Percentiles rank a stretch among this genome's conserved stretches.
These are phyloP conservation scores for Aspergillus fumigatus DNA, from an alignment of 2,329 filamentous ascomycete genomes.

Conservation along the genomic window DNA sequence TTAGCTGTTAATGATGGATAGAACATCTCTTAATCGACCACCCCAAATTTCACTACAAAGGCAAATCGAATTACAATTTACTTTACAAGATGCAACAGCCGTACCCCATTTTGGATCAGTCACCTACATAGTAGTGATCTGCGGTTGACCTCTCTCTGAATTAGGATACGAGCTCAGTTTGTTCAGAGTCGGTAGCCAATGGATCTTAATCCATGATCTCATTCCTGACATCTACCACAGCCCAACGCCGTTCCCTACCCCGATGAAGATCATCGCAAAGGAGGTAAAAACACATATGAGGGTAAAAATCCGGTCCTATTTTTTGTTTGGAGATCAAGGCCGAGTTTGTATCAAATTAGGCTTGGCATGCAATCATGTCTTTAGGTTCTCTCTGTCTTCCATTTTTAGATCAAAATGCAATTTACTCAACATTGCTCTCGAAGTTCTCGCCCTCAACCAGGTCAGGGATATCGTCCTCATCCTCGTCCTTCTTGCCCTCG, in stretches of 20 bases:
- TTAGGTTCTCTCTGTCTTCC: neutral
- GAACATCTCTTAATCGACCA: neutral
- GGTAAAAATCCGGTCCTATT: neutral
- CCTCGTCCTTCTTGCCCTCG: constrained; percentile 72
- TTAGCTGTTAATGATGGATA: neutral
- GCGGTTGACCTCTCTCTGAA: neutral
- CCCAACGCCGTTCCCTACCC: neutral
- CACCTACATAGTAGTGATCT: neutral
- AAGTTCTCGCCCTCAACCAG: constrained; percentile 97
- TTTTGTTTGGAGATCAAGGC: neutral
- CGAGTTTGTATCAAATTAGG: neutral
- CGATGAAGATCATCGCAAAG: neutral
- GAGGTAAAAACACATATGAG: neutral
- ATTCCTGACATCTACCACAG: neutral
- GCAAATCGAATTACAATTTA: neutral
- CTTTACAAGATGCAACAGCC: no score
- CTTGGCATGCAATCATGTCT: neutral
- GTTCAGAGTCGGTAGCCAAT: neutral
- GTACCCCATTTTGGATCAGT: no score
- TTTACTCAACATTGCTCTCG: constrained; percentile 93
- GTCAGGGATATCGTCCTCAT: constrained; percentile 85
- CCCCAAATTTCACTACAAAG: neutral
- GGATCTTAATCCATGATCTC: neutral
- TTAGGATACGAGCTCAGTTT: neutral
- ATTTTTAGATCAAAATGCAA: constrained; percentile 2